Evolutionary conservation across 1,284 basidiomycete genomes (phyloP).

Genomic region (Irpex sp.): DNA sequence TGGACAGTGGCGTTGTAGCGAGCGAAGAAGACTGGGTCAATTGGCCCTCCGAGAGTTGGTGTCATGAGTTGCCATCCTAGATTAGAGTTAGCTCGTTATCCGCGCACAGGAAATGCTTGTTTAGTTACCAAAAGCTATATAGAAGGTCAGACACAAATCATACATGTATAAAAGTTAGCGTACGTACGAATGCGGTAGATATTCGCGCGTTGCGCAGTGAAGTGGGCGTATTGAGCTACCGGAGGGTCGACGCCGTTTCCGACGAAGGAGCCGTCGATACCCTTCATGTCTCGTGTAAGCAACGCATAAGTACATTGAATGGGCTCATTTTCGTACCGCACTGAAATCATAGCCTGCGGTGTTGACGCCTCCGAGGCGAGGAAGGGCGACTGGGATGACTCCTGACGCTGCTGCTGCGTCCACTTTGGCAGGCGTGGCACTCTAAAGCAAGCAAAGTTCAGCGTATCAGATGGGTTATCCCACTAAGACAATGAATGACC

Average conservation of each 20-base stretch:
- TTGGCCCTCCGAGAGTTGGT: constrained; percentile 41
- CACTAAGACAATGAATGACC: neutral
- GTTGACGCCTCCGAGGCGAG: constrained; percentile 41
- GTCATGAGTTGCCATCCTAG: constrained; percentile 51
- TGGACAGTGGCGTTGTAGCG: constrained; percentile 46
- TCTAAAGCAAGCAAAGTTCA: neutral
- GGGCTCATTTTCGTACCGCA: constrained; percentile 18
- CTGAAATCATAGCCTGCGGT: constrained; percentile 33
- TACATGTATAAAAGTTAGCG: neutral
- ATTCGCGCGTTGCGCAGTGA: constrained; percentile 42
- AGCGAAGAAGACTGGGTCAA: constrained; percentile 42
- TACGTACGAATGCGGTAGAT: constrained; percentile 41
- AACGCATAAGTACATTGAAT: neutral
- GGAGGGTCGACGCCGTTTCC: constrained; percentile 36
- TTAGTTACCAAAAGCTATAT: constrained; percentile 25
- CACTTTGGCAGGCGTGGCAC: neutral
- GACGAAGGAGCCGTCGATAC: constrained; percentile 40
- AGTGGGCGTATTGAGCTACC: constrained; percentile 38
- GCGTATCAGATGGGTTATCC: neutral
- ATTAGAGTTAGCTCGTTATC: neutral
- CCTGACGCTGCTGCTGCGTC: neutral
- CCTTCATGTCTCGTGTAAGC: constrained; percentile 8
- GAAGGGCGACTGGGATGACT: constrained; percentile 14
- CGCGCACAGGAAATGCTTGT: too few species aligned
- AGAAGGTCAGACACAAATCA: neutral